These are phyloP conservation scores for Macrolepiota dolichaula DNA, from an alignment of 768 basidiomycete species.

Conservation along the genomic window DNA sequence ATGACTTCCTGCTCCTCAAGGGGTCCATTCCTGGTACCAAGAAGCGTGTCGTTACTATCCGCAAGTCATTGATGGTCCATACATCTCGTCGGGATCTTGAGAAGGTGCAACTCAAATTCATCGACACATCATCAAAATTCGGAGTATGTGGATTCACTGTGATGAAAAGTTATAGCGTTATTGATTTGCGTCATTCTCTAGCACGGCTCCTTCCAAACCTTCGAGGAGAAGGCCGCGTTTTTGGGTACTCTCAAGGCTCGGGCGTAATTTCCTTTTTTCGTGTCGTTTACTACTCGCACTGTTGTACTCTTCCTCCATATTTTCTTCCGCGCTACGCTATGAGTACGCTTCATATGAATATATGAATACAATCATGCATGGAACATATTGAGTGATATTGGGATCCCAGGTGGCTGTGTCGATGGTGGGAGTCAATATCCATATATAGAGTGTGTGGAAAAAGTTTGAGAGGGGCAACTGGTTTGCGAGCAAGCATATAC, in stretches of 20 bases:
- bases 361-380: slow-evolving; percentile 3
- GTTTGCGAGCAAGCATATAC: background rate
- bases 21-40: slow-evolving; percentile 94
- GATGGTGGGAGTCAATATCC: background rate
- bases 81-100: slow-evolving; percentile 95
- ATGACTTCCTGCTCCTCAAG: slow-evolving; percentile 97
- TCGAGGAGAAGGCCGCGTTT: slow-evolving; percentile 96
- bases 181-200: slow-evolving; percentile 25
- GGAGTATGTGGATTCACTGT: slow-evolving; percentile 56
- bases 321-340: slow-evolving; percentile 8
- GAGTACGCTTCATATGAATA: slow-evolving; percentile 10
- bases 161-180: background rate
- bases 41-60: slow-evolving; percentile 97
- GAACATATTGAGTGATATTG: slow-evolving; percentile 1
- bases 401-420: background rate
- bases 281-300: slow-evolving; percentile 37
- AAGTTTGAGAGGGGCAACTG: background rate
- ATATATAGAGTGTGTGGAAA: slow-evolving; percentile 21
- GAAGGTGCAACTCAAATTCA: slow-evolving; percentile 97
- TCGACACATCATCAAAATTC: slow-evolving; percentile 97
- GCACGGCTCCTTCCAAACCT: slow-evolving; percentile 97
- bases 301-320: slow-evolving; percentile 18
- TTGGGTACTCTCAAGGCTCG: slow-evolving; percentile 86
- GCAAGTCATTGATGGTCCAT: slow-evolving; percentile 96
- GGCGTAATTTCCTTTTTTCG: slow-evolving; percentile 46